These are phyloP conservation scores for Albugo candida DNA, from an alignment of 352 stramenopile genomes.

Conservation along the genomic window DNA sequence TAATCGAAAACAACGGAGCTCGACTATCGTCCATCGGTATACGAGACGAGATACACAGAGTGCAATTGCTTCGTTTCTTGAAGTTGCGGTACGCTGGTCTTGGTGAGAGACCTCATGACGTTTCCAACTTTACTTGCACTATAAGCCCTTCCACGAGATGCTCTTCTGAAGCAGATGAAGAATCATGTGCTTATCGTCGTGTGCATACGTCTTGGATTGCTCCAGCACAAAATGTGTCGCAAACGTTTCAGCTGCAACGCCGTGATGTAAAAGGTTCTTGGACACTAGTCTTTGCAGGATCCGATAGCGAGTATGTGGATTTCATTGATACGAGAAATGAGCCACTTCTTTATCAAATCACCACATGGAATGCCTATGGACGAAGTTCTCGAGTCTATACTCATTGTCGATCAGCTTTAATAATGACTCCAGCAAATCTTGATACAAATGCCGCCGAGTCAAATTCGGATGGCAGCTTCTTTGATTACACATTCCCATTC, in stretches of 20 bases:
- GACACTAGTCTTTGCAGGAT: slow-evolving; percentile 32
- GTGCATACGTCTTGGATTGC: too few species aligned
- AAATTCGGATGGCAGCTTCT: background rate
- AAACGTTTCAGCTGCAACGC: slow-evolving; percentile 52
- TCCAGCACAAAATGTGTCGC: slow-evolving; percentile 20
- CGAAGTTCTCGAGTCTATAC: slow-evolving; percentile 36
- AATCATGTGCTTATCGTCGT: too few species aligned
- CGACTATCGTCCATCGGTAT: slow-evolving; percentile 56
- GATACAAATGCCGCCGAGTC: background rate
- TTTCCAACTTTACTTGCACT: too few species aligned
- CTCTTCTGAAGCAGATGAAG: too few species aligned
- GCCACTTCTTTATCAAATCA: slow-evolving; percentile 50
- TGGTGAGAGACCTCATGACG: too few species aligned
- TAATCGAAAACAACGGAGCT: slow-evolving; percentile 65
- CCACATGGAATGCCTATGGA: slow-evolving; percentile 71
- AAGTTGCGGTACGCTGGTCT: slow-evolving; percentile 24
- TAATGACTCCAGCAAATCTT: background rate
- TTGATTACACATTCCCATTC: background rate
- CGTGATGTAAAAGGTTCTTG: slow-evolving; percentile 34
- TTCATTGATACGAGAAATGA: slow-evolving; percentile 20
- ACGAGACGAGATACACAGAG: slow-evolving; percentile 40
- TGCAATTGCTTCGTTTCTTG: slow-evolving; percentile 64
- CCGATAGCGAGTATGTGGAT: slow-evolving; percentile 54
- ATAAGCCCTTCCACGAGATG: too few species aligned
- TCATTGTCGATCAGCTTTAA: slow-evolving; percentile 16